Percentiles rank a stretch among this genome's conserved stretches.
phyloP scores from a whole-genome alignment of 202 grass and related monocot species.

The Dendrocalamus latiflorus region DNA sequence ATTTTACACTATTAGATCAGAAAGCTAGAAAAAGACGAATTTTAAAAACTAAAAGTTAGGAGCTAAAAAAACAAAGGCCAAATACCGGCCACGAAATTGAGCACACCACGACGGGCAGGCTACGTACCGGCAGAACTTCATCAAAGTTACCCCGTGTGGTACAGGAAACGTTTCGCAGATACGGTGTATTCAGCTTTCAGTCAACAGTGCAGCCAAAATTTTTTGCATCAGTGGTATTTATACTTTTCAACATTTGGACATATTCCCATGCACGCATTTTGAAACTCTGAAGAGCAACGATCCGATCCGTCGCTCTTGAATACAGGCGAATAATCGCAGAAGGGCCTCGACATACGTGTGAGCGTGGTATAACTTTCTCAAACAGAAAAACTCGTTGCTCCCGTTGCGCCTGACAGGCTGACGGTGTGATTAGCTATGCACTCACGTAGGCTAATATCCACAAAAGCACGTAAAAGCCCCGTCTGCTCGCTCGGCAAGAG shows the following conservation, averaged over 20 bases:
- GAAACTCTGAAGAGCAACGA: too few relatives aligned
- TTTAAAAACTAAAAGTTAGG: too few relatives aligned
- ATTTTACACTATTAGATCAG: too few relatives aligned
- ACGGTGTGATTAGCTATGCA: neutral
- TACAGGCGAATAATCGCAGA: neutral
- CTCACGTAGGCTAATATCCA: too few relatives aligned
- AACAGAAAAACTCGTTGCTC: neutral
- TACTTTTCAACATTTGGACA: too few relatives aligned
- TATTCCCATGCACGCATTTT: too few relatives aligned
- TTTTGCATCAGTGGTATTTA: too few relatives aligned
- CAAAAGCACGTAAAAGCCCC: neutral
- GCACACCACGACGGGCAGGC: neutral
- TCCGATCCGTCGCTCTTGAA: neutral
- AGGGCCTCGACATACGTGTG: neutral
- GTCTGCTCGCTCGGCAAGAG: neutral
- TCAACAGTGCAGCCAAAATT: too few relatives aligned
- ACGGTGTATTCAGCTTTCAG: too few relatives aligned
- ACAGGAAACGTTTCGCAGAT: too few relatives aligned
- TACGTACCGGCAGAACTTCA: neutral
- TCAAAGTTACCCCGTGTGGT: neutral
- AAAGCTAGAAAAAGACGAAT: too few relatives aligned
- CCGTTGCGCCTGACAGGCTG: neutral
- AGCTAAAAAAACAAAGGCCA: too few relatives aligned
- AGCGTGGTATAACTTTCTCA: neutral
- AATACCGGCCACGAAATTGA: neutral